phyloP scores from a whole-genome alignment of 2,329 filamentous ascomycete genomes.

The Biscogniauxia marginata region DNA sequence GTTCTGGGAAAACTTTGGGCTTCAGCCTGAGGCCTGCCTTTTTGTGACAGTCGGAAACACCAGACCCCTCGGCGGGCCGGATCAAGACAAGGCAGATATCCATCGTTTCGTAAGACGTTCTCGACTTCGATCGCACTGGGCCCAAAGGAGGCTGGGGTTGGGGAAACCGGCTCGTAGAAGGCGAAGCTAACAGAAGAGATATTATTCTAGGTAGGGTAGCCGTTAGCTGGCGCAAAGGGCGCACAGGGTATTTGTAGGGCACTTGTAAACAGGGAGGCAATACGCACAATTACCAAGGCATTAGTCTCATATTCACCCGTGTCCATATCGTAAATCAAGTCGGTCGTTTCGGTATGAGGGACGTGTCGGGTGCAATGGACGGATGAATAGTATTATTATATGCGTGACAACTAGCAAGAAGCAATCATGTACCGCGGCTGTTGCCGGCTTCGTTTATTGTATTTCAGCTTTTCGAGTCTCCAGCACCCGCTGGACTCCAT shows the following conservation, averaged over 20 bases:
- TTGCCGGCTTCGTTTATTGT: slow-evolving; percentile 13
- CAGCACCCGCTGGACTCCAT: slow-evolving; percentile 33
- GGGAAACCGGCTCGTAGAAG: slow-evolving; percentile 50
- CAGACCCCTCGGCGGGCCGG: slow-evolving; percentile 49
- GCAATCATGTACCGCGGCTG: slow-evolving; percentile 5
- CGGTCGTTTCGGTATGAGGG: slow-evolving; percentile 19
- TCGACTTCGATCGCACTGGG: slow-evolving; percentile 52
- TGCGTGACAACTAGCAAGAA: slow-evolving; percentile 16
- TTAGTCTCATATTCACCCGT: slow-evolving; percentile 64
- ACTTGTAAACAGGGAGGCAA: neutral
- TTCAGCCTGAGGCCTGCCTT: slow-evolving; percentile 35
- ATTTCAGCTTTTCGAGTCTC: slow-evolving; percentile 26
- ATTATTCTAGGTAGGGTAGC: slow-evolving; percentile 46
- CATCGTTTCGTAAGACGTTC: slow-evolving; percentile 48
- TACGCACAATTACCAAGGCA: slow-evolving; percentile 55
- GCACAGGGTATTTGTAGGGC: too few species aligned
- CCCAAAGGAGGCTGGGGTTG: slow-evolving; percentile 44
- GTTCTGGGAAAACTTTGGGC: slow-evolving; percentile 35
- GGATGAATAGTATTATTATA: neutral
- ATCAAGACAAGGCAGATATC: slow-evolving; percentile 54
- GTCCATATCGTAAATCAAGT: slow-evolving; percentile 55
- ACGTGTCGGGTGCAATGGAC: slow-evolving; percentile 14
- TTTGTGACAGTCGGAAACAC: slow-evolving; percentile 51
- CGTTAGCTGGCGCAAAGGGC: slow-evolving; percentile 11
- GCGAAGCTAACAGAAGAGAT: slow-evolving; percentile 55